Evolutionary conservation across 352 stramenopile genomes (phyloP).

Genomic region (Globisporangium orthogonon): DNA sequence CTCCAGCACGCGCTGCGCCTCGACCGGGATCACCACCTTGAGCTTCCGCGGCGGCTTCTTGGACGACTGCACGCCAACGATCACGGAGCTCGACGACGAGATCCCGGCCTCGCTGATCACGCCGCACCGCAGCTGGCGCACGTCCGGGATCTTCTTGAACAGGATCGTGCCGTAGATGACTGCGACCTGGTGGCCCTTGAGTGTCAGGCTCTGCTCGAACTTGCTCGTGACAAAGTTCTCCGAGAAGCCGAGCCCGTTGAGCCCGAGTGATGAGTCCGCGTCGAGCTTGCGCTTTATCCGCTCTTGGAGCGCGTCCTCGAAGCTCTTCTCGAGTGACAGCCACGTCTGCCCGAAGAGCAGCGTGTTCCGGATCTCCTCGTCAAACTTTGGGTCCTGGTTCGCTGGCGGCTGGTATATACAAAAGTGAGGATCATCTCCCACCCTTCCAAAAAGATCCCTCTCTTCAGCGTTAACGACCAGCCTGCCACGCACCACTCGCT

Average conservation of each 20-base stretch:
- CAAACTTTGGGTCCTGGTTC: conserved; percentile 51
- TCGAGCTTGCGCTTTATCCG: conserved; percentile 77
- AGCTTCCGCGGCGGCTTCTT: conserved; percentile 66
- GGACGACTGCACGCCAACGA: conserved; percentile 50
- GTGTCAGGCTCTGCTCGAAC: conserved; percentile 82
- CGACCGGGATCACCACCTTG: conserved; percentile 78
- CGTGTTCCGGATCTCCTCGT: conserved; percentile 82
- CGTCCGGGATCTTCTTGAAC: conserved; percentile 87
- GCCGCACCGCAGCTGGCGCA: conserved; percentile 77
- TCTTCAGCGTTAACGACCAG: too few relatives aligned
- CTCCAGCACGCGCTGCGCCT: conserved; percentile 83
- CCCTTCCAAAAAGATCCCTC: too few relatives aligned
- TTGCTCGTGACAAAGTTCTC: conserved; percentile 79
- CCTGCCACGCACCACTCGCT: conserved; percentile 34
- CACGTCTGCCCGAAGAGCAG: conserved; percentile 85
- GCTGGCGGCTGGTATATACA: conserved; percentile 15
- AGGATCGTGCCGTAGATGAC: conserved; percentile 85
- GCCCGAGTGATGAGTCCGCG: conserved; percentile 23
- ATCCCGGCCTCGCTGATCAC: conserved; percentile 88
- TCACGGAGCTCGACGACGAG: conserved; percentile 83
- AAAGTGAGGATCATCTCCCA: too few relatives aligned
- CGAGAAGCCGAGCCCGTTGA: conserved; percentile 53
- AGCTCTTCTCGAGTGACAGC: conserved; percentile 86
- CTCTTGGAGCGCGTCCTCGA: conserved; percentile 85
- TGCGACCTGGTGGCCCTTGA: conserved; percentile 84